Conservation (phyloP, 345 rosid species). For the Clausena lansium region DNA sequence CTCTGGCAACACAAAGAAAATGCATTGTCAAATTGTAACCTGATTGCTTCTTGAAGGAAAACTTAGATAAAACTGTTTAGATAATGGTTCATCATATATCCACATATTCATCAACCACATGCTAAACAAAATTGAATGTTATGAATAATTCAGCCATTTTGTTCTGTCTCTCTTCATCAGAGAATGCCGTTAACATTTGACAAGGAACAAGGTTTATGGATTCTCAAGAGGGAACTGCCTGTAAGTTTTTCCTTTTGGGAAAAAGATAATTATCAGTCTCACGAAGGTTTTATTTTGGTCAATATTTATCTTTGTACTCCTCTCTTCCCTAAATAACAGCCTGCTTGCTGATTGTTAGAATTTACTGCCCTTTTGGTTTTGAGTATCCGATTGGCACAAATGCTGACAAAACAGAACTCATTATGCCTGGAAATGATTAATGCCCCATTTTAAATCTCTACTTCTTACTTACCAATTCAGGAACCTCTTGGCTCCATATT, state of each 20-base stretch:
- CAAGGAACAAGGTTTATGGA: slow-evolving; percentile 57
- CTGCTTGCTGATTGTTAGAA: slow-evolving; percentile 1
- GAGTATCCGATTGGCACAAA: background rate
- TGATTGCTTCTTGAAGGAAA: background rate
- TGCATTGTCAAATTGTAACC: background rate
- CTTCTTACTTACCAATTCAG: background rate
- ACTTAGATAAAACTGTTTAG: background rate
- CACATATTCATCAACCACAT: too few species aligned
- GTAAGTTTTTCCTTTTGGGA: slow-evolving; percentile 35
- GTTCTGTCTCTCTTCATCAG: slow-evolving; percentile 29
- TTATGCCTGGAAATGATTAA: background rate
- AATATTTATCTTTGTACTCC: background rate
- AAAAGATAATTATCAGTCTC: background rate
- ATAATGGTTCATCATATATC: background rate
- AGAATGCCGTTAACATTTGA: slow-evolving; percentile 68
- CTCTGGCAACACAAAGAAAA: background rate
- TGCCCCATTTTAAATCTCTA: background rate
- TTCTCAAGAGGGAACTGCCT: slow-evolving; percentile 59
- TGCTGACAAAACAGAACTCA: background rate
- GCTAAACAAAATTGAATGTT: background rate
- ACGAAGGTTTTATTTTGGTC: background rate
- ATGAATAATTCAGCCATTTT: background rate
- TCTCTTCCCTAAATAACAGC: background rate
- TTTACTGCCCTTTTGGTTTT: background rate
- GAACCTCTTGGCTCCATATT: background rate